Evolutionary conservation across 768 basidiomycete genomes (phyloP).

Genomic region (Tylopilus vinaceipallidus): DNA sequence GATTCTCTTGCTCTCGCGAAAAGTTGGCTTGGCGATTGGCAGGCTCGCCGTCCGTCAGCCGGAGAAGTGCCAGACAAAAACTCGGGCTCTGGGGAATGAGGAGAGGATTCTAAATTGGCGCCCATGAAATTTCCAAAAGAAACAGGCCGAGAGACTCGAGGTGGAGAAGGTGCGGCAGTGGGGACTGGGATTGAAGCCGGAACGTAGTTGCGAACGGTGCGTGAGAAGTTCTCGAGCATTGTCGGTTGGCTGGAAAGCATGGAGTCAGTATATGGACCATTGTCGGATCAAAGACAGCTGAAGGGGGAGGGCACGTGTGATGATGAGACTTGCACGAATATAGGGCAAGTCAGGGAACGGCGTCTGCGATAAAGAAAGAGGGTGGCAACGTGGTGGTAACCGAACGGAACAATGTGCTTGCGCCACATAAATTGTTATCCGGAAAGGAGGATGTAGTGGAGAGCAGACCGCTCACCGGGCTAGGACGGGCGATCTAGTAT

Average conservation of each 20-base stretch:
- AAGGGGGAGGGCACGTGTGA: slow-evolving; percentile 17
- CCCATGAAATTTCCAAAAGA: slow-evolving; percentile 45
- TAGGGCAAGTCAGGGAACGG: slow-evolving; percentile 1
- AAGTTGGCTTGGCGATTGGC: slow-evolving; percentile 10
- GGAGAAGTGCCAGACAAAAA: slow-evolving; percentile 7
- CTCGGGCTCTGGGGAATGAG: slow-evolving; percentile 9
- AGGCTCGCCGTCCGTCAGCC: slow-evolving; percentile 8
- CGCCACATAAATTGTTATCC: slow-evolving; percentile 3
- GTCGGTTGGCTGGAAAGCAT: slow-evolving; percentile 42
- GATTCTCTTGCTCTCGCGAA: slow-evolving; percentile 4
- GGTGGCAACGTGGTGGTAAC: slow-evolving; percentile 12
- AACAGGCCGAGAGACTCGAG: slow-evolving; percentile 48
- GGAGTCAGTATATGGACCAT: slow-evolving; percentile 13
- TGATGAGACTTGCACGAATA: slow-evolving; percentile 13
- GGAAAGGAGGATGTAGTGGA: not conserved
- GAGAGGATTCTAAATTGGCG: slow-evolving; percentile 20
- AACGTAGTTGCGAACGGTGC: slow-evolving; percentile 52
- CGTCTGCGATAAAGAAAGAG: slow-evolving; percentile 11
- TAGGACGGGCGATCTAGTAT: slow-evolving; percentile 32
- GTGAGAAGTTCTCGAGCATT: slow-evolving; percentile 50
- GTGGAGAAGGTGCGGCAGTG: slow-evolving; percentile 45
- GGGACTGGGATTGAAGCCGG: slow-evolving; percentile 52
- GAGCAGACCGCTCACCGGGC: slow-evolving; percentile 24
- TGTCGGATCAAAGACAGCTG: not conserved
- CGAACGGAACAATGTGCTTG: not conserved